Evolutionary conservation across 495 filamentous ascomycete species (phyloP).

Genomic region (Xylona heveae): DNA sequence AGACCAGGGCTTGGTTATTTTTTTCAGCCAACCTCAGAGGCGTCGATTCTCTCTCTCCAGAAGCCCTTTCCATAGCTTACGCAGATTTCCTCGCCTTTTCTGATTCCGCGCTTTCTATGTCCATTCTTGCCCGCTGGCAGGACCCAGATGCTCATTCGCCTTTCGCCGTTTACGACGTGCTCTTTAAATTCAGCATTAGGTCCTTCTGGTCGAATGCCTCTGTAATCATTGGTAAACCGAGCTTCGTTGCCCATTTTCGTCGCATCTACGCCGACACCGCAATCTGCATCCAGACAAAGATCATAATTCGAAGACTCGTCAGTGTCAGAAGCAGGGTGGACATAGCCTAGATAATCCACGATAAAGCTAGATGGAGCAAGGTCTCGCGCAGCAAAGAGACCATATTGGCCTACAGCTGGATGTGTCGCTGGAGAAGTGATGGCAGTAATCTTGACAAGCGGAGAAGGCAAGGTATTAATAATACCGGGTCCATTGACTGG

Average conservation of each 20-base stretch:
- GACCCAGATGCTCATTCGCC: conserved; percentile 38
- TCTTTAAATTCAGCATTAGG: conserved; percentile 42
- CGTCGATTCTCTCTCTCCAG: no score
- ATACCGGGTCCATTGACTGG: no score
- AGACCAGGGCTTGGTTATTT: no score
- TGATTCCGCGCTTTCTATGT: conserved; percentile 26
- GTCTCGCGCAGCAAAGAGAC: conserved; percentile 38
- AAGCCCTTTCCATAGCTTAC: conserved; percentile 51
- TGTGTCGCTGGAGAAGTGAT: conserved; percentile 29
- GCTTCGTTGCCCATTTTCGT: conserved; percentile 40
- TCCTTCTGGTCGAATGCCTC: conserved; percentile 29
- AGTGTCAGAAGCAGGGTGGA: conserved; percentile 25
- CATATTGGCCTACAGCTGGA: conserved; percentile 40
- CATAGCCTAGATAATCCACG: conserved; percentile 40
- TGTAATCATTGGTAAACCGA: conserved; percentile 54
- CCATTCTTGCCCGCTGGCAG: conserved; percentile 30
- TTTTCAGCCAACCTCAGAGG: no score
- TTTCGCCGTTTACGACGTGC: conserved; percentile 18
- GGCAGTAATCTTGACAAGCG: conserved; percentile 27
- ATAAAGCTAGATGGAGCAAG: conserved; percentile 36
- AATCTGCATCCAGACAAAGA: conserved; percentile 35
- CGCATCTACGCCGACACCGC: conserved; percentile 41
- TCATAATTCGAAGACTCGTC: conserved; percentile 42
- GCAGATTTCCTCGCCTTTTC: conserved; percentile 36
- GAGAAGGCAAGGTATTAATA: no score